Conservation (phyloP, 2,329 filamentous ascomycete genomes). For the Phialophora tarda region DNA sequence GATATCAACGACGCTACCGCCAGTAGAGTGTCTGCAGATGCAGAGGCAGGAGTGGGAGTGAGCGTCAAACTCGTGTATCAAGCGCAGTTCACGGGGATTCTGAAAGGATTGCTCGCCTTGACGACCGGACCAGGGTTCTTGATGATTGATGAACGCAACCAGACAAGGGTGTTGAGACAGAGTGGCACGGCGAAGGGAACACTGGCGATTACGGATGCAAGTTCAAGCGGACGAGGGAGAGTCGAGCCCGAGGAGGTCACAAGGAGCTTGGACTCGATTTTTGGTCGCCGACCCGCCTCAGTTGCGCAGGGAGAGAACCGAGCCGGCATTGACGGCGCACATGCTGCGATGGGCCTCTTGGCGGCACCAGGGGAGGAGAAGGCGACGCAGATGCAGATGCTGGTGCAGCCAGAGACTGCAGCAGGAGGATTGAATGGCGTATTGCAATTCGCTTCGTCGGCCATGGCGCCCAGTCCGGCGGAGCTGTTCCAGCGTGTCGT, state of each 20-base stretch:
- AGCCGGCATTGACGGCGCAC: background rate
- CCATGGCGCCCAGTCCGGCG: slow-evolving; percentile 27
- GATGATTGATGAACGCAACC: slow-evolving; percentile 31
- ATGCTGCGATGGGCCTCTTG: background rate
- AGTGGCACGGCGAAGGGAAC: background rate
- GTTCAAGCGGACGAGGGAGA: background rate
- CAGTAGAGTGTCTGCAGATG: background rate
- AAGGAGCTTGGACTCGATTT: slow-evolving; percentile 33
- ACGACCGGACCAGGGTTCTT: slow-evolving; percentile 30
- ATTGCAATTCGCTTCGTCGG: slow-evolving; percentile 30
- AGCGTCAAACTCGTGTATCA: slow-evolving; percentile 24
- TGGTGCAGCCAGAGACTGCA: background rate
- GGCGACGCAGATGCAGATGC: slow-evolving; percentile 1
- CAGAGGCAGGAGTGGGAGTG: background rate
- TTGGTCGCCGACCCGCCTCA: slow-evolving; percentile 15
- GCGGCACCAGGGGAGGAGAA: slow-evolving; percentile 1
- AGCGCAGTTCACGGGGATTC: slow-evolving; percentile 15
- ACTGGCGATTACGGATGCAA: background rate
- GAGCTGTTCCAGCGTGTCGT: slow-evolving; percentile 37
- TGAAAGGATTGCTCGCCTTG: slow-evolving; percentile 28
- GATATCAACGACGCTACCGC: background rate
- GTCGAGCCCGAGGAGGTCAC: slow-evolving; percentile 24
- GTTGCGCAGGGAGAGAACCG: background rate
- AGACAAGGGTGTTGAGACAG: slow-evolving; percentile 15
- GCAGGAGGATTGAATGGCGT: slow-evolving; percentile 25